Percentiles rank a stretch among this genome's conserved stretches.
These are phyloP conservation scores for Vitis hybrid DNA, from an alignment of 177 flowering plant genomes.

Conservation along the genomic window DNA sequence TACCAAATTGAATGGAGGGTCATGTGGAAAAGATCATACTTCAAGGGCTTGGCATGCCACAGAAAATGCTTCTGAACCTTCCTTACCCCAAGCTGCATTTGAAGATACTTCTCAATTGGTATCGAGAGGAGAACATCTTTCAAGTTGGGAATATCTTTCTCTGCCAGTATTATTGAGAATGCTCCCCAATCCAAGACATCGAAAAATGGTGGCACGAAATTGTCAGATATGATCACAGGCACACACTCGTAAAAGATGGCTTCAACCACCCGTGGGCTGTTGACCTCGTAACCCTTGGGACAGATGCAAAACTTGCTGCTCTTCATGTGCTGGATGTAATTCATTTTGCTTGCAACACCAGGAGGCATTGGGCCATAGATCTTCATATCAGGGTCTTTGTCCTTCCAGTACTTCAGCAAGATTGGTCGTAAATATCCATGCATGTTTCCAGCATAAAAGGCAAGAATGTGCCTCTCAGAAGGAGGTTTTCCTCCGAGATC, in stretches of 20 bases:
- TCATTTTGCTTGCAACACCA: conserved; percentile 63
- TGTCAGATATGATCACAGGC: conserved; percentile 90
- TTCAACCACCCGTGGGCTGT: conserved; percentile 85
- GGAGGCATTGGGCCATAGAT: conserved; percentile 69
- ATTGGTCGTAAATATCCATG: conserved; percentile 86
- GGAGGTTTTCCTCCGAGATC: conserved; percentile 82
- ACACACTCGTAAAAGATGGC: conserved; percentile 85
- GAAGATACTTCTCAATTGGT: conserved; percentile 56
- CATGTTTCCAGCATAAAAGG: conserved; percentile 82
- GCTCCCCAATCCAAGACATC: conserved; percentile 77
- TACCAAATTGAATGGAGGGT: conserved; percentile 89
- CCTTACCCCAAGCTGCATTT: conserved; percentile 65
- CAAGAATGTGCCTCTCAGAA: conserved; percentile 61
- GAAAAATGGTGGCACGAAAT: conserved; percentile 86
- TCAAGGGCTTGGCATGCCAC: conserved; percentile 76
- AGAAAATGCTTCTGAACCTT: conserved; percentile 76
- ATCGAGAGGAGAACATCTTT: conserved; percentile 60
- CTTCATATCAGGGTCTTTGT: conserved; percentile 78
- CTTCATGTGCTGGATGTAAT: conserved; percentile 79
- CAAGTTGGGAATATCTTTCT: conserved; percentile 78
- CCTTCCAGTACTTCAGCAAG: conserved; percentile 66
- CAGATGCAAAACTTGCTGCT: conserved; percentile 86
- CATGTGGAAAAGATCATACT: conserved; percentile 90
- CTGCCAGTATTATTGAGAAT: conserved; percentile 70
- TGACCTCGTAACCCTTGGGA: conserved; percentile 87